Percentiles rank a stretch among this genome's conserved stretches.
These are phyloP conservation scores for Cladosporium colombiae DNA, from an alignment of 2,329 filamentous ascomycete genomes.

Conservation along the genomic window DNA sequence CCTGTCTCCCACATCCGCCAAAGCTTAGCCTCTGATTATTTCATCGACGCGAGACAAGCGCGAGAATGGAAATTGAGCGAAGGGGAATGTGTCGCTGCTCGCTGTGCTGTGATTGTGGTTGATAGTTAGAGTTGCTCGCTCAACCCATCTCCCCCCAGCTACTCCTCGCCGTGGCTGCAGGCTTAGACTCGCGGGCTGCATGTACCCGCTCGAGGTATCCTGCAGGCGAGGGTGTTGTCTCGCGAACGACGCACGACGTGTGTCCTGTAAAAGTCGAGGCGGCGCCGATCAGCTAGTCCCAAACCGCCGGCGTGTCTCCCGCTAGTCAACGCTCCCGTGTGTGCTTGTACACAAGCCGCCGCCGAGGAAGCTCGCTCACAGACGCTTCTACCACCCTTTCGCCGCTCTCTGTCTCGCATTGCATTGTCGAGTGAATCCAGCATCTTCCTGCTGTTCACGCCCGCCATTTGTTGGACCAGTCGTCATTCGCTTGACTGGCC, in stretches of 20 bases:
- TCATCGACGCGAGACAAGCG: slow-evolving; percentile 10
- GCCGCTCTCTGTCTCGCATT: neutral
- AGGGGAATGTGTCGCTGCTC: neutral
- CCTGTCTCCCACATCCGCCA: neutral
- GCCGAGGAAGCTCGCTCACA: neutral
- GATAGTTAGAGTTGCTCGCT: neutral
- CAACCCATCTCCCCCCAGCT: neutral
- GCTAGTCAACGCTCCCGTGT: neutral
- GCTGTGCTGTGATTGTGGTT: neutral
- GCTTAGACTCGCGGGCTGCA: neutral
- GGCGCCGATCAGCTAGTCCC: slow-evolving; percentile 12
- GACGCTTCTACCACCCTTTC: slow-evolving; percentile 1
- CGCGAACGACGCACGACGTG: neutral
- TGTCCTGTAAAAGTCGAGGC: neutral
- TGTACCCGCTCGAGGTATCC: neutral
- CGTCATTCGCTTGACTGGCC: slow-evolving; percentile 19
- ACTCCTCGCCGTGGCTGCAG: neutral
- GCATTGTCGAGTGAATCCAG: neutral
- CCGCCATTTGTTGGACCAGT: slow-evolving; percentile 1
- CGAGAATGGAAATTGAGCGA: neutral
- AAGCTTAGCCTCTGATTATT: slow-evolving; percentile 17
- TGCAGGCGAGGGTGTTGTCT: slow-evolving; percentile 9
- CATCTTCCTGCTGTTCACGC: neutral
- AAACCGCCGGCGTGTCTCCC: neutral
- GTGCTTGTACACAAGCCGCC: slow-evolving; percentile 11